Conservation (phyloP, 176 grass and related monocot genomes). For the Tuctoria greenei region DNA sequence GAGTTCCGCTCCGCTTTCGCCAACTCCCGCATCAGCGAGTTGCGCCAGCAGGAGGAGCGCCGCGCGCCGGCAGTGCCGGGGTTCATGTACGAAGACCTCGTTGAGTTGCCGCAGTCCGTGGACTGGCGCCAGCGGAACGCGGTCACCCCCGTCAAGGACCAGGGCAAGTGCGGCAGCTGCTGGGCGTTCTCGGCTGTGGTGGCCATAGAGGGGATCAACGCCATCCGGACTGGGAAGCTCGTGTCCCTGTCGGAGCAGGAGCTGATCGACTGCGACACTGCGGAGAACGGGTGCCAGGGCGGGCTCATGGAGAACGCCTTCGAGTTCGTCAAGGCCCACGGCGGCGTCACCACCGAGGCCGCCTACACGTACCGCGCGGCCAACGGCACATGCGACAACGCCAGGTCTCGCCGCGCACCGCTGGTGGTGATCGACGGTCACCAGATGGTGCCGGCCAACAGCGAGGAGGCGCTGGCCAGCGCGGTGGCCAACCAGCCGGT, state of each 20-base stretch:
- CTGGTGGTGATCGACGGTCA: slow-evolving; percentile 63
- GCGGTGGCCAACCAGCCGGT: slow-evolving; percentile 71
- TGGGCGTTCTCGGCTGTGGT: slow-evolving; percentile 73
- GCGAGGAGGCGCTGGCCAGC: slow-evolving; percentile 56
- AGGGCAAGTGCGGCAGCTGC: slow-evolving; percentile 76
- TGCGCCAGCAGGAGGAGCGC: neutral
- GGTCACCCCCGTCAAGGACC: slow-evolving; percentile 66
- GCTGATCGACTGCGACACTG: slow-evolving; percentile 73
- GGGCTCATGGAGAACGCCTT: slow-evolving; percentile 83
- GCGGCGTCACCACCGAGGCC: slow-evolving; percentile 60
- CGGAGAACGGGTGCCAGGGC: slow-evolving; percentile 56
- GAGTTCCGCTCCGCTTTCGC: slow-evolving; percentile 61
- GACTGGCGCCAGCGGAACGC: slow-evolving; percentile 67
- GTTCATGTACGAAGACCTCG: slow-evolving; percentile 52
- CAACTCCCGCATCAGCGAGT: slow-evolving; percentile 38
- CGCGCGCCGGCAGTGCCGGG: slow-evolving; percentile 9
- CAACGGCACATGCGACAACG: slow-evolving; percentile 58
- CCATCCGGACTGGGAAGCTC: slow-evolving; percentile 51
- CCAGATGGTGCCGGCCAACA: slow-evolving; percentile 54
- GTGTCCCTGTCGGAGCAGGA: slow-evolving; percentile 76
- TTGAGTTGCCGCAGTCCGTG: slow-evolving; percentile 39
- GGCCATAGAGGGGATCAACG: slow-evolving; percentile 75
- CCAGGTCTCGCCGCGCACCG: slow-evolving; percentile 13
- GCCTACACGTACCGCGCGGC: slow-evolving; percentile 63
- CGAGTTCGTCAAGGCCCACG: slow-evolving; percentile 62